A percentile compares a stretch with the other conserved stretches of the same genome.
Evolutionary conservation across 2,329 filamentous ascomycete genomes (phyloP).

Genomic region (Ceratocystis cacaofunesta): DNA sequence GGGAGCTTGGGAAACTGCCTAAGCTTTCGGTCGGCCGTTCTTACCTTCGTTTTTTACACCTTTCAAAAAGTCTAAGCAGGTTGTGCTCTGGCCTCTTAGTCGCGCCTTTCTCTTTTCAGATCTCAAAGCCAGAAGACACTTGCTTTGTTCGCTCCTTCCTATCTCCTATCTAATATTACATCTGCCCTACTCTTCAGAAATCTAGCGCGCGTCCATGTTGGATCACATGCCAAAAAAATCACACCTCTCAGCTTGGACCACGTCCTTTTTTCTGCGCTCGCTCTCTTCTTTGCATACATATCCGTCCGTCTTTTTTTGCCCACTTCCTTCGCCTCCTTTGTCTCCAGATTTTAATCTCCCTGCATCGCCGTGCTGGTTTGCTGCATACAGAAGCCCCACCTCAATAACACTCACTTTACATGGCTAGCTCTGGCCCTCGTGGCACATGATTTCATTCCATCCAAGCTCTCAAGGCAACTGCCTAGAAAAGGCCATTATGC

Average conservation of each 20-base stretch:
- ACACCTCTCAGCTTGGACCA: not conserved
- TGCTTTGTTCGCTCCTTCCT: not conserved
- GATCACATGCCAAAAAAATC: conserved; percentile 9
- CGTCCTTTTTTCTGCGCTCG: not conserved
- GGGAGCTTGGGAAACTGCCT: not conserved
- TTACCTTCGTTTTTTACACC: not conserved
- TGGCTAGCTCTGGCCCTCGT: not conserved
- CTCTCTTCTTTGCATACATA: not conserved
- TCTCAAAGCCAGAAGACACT: not conserved
- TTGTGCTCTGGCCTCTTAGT: not conserved
- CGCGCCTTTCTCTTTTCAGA: not conserved
- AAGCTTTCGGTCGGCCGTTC: not conserved
- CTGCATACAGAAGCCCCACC: not conserved
- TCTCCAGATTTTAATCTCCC: not conserved
- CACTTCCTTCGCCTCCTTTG: not conserved
- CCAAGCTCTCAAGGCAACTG: not conserved
- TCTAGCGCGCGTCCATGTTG: not conserved
- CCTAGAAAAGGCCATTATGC: not conserved
- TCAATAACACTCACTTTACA: not conserved
- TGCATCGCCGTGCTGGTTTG: not conserved
- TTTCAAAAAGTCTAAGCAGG: not conserved
- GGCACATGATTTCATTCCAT: not conserved
- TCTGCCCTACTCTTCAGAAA: not conserved
- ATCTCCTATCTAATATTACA: not conserved
- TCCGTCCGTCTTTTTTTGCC: not conserved